Evolutionary conservation across 805 yeast genomes (phyloP), one percentile per base, ranked within the genome.

Genomic region (Yamadazyma kitorensis): DNA sequence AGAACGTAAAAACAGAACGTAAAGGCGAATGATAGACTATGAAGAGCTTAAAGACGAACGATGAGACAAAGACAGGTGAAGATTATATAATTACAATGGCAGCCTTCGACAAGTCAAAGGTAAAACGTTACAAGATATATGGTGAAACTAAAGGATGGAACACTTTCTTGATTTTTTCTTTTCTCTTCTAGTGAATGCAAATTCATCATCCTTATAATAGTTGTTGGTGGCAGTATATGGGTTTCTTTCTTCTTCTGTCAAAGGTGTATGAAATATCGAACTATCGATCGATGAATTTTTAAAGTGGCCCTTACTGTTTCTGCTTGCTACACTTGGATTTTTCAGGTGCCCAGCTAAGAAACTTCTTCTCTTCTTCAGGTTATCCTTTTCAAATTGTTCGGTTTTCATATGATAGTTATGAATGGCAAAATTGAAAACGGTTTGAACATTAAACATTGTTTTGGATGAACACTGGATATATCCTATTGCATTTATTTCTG

Each of bases 401-500:
- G 57, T 55, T 42, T 64, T 50, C 47, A 55, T 58, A 45, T 69
- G 70, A 47, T 63, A 68, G 42, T 68, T 64, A 38, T 60, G 50
- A 38, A 75, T 56, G 7, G 86, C 86, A 30, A 69, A 62, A 48
- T 82, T 72, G 55, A 89, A 88, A 2, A 87, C 80, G 21, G 76
- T 74, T 31, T 66, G 64, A 7, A 89, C 76, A 37, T 86, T 85
- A 37, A 72, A 68, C 68, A 78, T 77, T 13, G 72, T 64, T 45
- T 78, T 81, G 4, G 96, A 86, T 6, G 94, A 84, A 53, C 95
- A 86, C 55, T 82, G 84, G 33, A 86, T 58, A 53, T 85, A 91
- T 4, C 77, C 79, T 20, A 74, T 64, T 0, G 94, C 91, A 23
- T 82, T 83, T 36, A 82, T 70, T 24, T 72, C 72, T 13, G 65